A percentile compares a stretch with the other conserved stretches of the same genome.
Conservation (phyloP, 2,329 filamentous ascomycete species). For the Sporothrix protearum region DNA sequence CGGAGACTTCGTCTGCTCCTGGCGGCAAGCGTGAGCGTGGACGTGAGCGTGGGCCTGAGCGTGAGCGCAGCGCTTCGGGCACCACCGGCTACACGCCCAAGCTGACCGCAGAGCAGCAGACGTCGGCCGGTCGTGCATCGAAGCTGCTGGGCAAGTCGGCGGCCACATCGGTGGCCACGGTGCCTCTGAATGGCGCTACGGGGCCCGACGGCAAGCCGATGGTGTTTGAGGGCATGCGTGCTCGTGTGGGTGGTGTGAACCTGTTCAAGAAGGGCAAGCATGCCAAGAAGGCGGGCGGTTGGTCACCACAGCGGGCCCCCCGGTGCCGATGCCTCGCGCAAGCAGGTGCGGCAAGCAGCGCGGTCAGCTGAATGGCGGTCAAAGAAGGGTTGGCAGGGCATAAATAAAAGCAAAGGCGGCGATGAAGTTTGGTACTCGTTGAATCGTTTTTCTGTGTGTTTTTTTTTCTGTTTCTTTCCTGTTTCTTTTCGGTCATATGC, state of each 20-base stretch:
- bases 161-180: constrained; percentile 48
- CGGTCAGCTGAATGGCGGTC: constrained; percentile 27
- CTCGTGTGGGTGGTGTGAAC: constrained; percentile 62
- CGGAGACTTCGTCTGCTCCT: not conserved
- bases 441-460: not conserved
- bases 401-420: not conserved
- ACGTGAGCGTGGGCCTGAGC: not conserved
- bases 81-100: constrained; percentile 64
- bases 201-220: constrained; percentile 48
- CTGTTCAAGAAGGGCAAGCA: constrained; percentile 36
- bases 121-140: constrained; percentile 66
- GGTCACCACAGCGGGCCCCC: not conserved
- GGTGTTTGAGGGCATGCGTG: constrained; percentile 78
- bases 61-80: constrained; percentile 30
- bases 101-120: constrained; percentile 62
- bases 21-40: not conserved
- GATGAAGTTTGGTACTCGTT: no score
- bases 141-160: constrained; percentile 68
- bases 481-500: not conserved
- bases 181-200: not conserved
- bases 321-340: constrained; percentile 43
- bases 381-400: constrained; percentile 15
- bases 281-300: constrained; percentile 41
- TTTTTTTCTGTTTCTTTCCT: not conserved
- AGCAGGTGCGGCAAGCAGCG: constrained; percentile 35